phyloP scores from a whole-genome alignment of 306 rosid species.

The Astragalus glycyphyllos region DNA sequence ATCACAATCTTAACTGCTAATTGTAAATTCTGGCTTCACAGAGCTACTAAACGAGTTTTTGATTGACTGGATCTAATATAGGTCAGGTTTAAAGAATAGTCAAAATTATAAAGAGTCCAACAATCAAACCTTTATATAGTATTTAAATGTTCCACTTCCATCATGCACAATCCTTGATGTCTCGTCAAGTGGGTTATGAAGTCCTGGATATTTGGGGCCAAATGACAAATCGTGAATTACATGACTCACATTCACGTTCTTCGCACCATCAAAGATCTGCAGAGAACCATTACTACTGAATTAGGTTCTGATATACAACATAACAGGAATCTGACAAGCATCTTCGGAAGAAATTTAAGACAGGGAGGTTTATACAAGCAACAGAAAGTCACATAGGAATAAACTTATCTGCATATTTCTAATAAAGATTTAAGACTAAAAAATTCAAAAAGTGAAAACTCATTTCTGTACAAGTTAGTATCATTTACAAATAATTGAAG shows the following conservation, averaged over 20 bases:
- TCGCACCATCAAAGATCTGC: slow-evolving; percentile 89
- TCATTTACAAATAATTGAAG: slow-evolving; percentile 18
- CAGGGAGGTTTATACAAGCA: slow-evolving; percentile 16
- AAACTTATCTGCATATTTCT: slow-evolving; percentile 1
- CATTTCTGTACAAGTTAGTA: neutral
- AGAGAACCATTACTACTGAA: slow-evolving; percentile 41
- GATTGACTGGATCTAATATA: neutral
- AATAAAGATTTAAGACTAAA: slow-evolving; percentile 1
- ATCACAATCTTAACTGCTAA: no score
- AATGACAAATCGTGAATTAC: slow-evolving; percentile 90
- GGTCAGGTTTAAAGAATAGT: slow-evolving; percentile 21
- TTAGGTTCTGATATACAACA: slow-evolving; percentile 31
- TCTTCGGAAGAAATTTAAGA: slow-evolving; percentile 23
- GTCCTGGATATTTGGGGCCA: slow-evolving; percentile 98
- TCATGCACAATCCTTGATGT: slow-evolving; percentile 76
- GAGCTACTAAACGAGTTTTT: neutral
- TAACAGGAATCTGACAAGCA: slow-evolving; percentile 15
- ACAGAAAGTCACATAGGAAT: slow-evolving; percentile 1
- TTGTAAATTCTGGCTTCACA: neutral
- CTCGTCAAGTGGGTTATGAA: slow-evolving; percentile 94
- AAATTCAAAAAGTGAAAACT: slow-evolving; percentile 1
- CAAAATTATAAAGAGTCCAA: slow-evolving; percentile 1
- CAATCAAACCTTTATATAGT: slow-evolving; percentile 85
- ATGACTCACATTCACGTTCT: slow-evolving; percentile 91
- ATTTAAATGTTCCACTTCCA: slow-evolving; percentile 92